A percentile compares a stretch with the other conserved stretches of the same genome.
Evolutionary conservation across 2,329 filamentous ascomycete genomes (phyloP).

Genomic region (Akanthomyces uredinophilus): DNA sequence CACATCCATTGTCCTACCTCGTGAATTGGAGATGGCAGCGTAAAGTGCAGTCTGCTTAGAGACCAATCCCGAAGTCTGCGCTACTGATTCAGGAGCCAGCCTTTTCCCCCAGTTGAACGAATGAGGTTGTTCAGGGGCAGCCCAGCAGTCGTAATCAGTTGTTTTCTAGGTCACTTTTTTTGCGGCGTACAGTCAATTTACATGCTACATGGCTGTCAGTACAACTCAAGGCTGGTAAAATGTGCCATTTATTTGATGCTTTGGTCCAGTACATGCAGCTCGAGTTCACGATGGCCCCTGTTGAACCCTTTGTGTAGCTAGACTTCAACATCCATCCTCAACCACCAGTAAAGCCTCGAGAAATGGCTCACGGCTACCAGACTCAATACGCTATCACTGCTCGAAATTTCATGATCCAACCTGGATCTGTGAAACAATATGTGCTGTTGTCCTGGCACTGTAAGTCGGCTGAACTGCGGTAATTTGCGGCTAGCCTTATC

Average conservation of each 20-base stretch:
- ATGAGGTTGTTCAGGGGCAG: not conserved
- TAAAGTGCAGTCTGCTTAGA: not conserved
- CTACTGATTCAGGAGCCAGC: not conserved
- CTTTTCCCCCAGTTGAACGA: not conserved
- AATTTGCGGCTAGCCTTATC: slow-evolving; percentile 7
- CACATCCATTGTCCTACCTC: not conserved
- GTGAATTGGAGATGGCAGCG: not conserved
- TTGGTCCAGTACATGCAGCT: not conserved
- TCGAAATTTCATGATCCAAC: not conserved
- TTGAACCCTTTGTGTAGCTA: not conserved
- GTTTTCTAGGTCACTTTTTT: too few species aligned
- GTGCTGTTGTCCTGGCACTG: not conserved
- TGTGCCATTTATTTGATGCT: not conserved
- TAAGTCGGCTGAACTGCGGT: slow-evolving; percentile 12
- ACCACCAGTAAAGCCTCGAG: not conserved
- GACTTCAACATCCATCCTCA: not conserved
- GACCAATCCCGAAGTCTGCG: not conserved
- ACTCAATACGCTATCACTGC: not conserved
- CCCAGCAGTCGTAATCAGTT: too few species aligned
- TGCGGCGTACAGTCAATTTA: too few species aligned
- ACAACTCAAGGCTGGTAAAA: too few species aligned
- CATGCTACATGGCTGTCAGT: too few species aligned
- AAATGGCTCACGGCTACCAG: not conserved
- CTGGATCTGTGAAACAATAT: not conserved
- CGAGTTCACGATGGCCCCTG: not conserved